Percentiles rank a stretch among this genome's conserved stretches.
phyloP scores from a whole-genome alignment of 768 basidiomycete species.

The Amylocystis lapponica region DNA sequence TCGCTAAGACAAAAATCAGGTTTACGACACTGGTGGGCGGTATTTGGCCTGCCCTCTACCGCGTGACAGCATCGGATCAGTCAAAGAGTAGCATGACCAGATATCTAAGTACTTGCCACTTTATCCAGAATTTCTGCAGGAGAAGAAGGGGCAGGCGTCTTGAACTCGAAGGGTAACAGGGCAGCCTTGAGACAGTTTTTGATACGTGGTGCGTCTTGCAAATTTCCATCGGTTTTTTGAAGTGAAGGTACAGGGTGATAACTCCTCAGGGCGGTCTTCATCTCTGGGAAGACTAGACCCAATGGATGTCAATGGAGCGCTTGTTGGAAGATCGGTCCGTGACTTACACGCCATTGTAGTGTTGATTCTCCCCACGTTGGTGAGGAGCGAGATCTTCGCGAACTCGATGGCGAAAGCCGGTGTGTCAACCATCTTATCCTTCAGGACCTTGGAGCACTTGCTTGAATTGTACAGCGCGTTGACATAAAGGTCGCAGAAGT shows the following conservation, averaged over 20 bases:
- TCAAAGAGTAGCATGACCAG: conserved; percentile 6
- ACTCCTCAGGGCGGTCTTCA: conserved; percentile 85
- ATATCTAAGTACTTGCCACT: conserved; percentile 40
- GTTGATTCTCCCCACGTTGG: conserved; percentile 88
- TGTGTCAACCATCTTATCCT: conserved; percentile 81
- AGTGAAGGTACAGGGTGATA: conserved; percentile 90
- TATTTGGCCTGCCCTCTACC: conserved; percentile 48
- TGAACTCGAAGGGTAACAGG: conserved; percentile 63
- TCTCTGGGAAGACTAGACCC: conserved; percentile 77
- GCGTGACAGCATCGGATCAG: not conserved
- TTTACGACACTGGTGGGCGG: conserved; percentile 88
- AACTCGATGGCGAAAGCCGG: conserved; percentile 75
- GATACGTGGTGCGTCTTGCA: conserved; percentile 88
- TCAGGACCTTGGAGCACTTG: conserved; percentile 84
- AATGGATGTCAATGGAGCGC: conserved; percentile 3
- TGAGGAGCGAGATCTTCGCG: conserved; percentile 77
- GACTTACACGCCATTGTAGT: conserved; percentile 83
- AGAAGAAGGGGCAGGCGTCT: conserved; percentile 59
- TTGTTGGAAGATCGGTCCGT: conserved; percentile 1
- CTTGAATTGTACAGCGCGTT: conserved; percentile 73
- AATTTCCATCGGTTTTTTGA: conserved; percentile 82
- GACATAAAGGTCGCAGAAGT: conserved; percentile 81
- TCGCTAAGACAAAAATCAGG: conserved; percentile 77
- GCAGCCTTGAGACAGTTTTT: conserved; percentile 88
- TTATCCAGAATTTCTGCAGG: conserved; percentile 70